These are phyloP conservation scores for Gossypium rotundifolium DNA, from an alignment of 345 rosid genomes.

Conservation along the genomic window DNA sequence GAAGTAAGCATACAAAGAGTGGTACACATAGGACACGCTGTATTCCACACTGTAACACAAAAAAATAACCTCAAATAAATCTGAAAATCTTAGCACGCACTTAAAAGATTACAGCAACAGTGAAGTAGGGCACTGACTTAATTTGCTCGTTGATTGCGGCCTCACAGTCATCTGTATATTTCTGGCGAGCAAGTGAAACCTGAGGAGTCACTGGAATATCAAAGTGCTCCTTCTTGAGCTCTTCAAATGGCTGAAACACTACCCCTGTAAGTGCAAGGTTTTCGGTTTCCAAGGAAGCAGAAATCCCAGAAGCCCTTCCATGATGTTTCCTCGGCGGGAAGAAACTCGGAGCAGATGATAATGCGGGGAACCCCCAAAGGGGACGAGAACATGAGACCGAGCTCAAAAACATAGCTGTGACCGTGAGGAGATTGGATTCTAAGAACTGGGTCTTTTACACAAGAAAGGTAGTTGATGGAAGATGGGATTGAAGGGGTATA, in stretches of 20 bases:
- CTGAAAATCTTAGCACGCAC: neutral
- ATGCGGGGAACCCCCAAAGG: slow-evolving; percentile 4
- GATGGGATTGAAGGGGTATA: neutral
- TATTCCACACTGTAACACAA: slow-evolving; percentile 60
- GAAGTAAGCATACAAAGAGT: slow-evolving; percentile 68
- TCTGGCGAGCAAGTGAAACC: slow-evolving; percentile 67
- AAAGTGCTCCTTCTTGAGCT: slow-evolving; percentile 52
- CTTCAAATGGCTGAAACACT: slow-evolving; percentile 63
- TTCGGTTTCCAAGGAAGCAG: slow-evolving; percentile 24
- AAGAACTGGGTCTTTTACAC: neutral
- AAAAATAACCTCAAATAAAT: neutral
- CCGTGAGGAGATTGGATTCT: neutral
- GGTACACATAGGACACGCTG: slow-evolving; percentile 70
- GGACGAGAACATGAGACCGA: slow-evolving; percentile 14
- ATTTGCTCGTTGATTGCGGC: slow-evolving; percentile 73
- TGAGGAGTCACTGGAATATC: slow-evolving; percentile 40
- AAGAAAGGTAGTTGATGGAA: neutral
- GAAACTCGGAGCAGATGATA: slow-evolving; percentile 17
- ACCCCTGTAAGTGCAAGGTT: slow-evolving; percentile 45
- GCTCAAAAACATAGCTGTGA: slow-evolving; percentile 18
- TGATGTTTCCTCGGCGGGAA: neutral
- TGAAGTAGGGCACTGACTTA: slow-evolving; percentile 38
- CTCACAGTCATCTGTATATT: slow-evolving; percentile 37
- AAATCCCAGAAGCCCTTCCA: slow-evolving; percentile 18
- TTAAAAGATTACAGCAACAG: neutral